Base-by-base conservation (phyloP, 495 filamentous ascomycete genomes). In the Hypoxylon cercidicola region DNA sequence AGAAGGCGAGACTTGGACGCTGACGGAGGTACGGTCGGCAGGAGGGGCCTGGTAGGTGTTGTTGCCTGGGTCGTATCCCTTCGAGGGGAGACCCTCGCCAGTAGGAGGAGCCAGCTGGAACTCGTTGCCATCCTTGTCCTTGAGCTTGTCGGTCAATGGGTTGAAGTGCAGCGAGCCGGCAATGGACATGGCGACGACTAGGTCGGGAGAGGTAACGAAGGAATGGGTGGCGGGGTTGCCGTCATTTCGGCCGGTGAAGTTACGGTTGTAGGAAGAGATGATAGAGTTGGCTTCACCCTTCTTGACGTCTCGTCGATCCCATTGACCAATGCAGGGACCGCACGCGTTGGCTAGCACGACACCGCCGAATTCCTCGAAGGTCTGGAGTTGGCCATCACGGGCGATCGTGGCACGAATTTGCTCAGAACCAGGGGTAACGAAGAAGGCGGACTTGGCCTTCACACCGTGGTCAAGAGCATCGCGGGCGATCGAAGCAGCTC, bases 231-330 rank as follows among this genome's bases (percentile, higher is more conserved):
- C 93, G 40, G 95, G 96, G 85, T 99, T 99, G 70, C 94, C 95
- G 72, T 99, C 95, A 81, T 99, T 99, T 79, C 95, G 93, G 68
- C 95, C 95, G 70, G 94, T 98, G 84, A 99, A 99, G 87, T 99
- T 99, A 80, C 95, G 93, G 87, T 96, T 97, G 87, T 97, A 95
- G 40, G 93, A 97, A 32, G 91, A 96, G 75, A 97, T 85, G 78
- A 97, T 97, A 15, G 93, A 94, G 87, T 99, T 99, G 67, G 93
- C 80, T 74, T 93, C 92, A 66, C 96, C 96, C 88, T 99, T 98
- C 86, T 93, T 92, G 35, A 97, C 92, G 66, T 98, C 94, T 71
- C 81, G 82, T 72, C 94, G 90, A 78, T 97, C 93, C 95, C 95
- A 99, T 81, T 99, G 95, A 59, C 88, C 85, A 64, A 86, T 86